Evolutionary conservation across 2,329 filamentous ascomycete genomes (phyloP).

Genomic region (Pseudocercospora fijiensis): DNA sequence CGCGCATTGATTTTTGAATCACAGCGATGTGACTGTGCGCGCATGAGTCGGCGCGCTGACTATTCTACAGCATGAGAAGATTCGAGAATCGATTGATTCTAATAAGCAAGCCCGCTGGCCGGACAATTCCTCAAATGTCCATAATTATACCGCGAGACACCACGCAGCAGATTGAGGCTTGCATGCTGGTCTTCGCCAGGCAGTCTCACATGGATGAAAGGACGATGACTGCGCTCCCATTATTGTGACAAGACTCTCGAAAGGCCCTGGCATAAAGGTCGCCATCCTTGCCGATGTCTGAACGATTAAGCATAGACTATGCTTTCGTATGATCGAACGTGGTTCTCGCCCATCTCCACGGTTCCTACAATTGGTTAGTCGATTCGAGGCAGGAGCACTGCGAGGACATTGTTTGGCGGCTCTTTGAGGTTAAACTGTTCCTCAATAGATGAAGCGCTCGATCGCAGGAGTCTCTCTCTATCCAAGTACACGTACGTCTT

Average conservation of each 20-base stretch:
- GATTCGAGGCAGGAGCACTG: neutral
- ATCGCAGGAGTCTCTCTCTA: neutral
- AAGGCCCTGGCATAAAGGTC: too few species aligned
- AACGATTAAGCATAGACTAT: too few species aligned
- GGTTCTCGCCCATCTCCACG: too few species aligned
- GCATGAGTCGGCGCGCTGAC: slow-evolving; percentile 2
- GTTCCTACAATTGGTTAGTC: too few species aligned
- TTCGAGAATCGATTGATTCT: slow-evolving; percentile 5
- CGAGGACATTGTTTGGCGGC: neutral
- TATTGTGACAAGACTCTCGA: neutral
- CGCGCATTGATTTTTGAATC: neutral
- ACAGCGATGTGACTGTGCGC: neutral
- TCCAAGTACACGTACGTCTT: slow-evolving; percentile 11
- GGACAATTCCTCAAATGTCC: too few species aligned
- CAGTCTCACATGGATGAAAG: neutral
- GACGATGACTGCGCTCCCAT: neutral
- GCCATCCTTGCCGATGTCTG: too few species aligned
- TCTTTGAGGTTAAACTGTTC: neutral
- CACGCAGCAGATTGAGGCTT: slow-evolving; percentile 1
- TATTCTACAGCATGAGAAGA: neutral
- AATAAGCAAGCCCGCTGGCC: neutral
- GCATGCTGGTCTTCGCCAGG: neutral
- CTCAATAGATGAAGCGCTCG: neutral
- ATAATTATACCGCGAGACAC: too few species aligned
- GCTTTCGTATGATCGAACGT: too few species aligned